Evolutionary conservation across 345 rosid species (phyloP), one percentile per base, ranked within the genome.

Genomic region (Moricandia moricandioides): DNA sequence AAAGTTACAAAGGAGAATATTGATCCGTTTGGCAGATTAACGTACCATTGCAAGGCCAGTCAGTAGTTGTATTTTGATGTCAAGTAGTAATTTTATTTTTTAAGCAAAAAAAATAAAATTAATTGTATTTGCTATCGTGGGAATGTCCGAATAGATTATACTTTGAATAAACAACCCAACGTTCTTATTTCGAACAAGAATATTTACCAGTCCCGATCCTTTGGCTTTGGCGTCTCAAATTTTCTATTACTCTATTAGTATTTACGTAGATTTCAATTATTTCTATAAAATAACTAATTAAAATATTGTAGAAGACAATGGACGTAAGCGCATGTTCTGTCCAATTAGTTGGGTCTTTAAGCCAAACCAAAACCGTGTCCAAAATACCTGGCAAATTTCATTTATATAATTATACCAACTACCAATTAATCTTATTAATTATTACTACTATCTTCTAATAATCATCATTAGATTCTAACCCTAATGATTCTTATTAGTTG

Each of bases 291-390:
- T 24, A 59, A 31, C 26, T 0, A n/a, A 7, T 13, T n/a, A 61
- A 35, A 35, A 61, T 75, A 75, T 4, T 5, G 30, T 35, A 16
- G 43, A 67, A 59, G 63, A 51, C 70, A 54, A 12, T 18, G 57
- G 54, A 54, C 49, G 65, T 31, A 69, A 39, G 47, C 57, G 7
- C 75, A 76, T 76, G 75, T 76, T 76, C 75, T 76, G 75, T 69
- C 80, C 12, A 56, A 69, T 63, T 76, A 76, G 80, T 30, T 69
- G 80, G 70, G 35, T 56, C 60, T 76, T 39, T 69, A 55, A 76
- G 69, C 75, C 75, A 70, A 76, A 76, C 75, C 60, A 54, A 76
- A 76, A 76, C 75, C 79, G 79, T 62, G 79, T 69, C 31, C 37
- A 69, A 68, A 49, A 49, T 60, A 67, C 64, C 74, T 69, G 70